phyloP scores from a whole-genome alignment of 2,329 filamentous ascomycete species.

The Beauveria medogensis region DNA sequence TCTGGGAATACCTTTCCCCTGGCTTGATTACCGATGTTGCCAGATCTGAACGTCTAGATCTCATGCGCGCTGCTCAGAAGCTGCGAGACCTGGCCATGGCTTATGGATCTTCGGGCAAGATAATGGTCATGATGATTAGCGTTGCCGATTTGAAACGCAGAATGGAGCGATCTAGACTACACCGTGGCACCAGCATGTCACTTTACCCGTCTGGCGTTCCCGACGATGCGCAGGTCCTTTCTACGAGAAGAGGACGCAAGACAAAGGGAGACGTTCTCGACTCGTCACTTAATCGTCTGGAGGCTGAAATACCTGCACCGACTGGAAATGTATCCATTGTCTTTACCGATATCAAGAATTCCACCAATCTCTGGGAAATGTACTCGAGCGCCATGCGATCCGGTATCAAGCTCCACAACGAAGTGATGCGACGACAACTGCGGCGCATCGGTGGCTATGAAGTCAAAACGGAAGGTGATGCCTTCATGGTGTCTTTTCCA shows the following conservation, averaged over 20 bases:
- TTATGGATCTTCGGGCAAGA: slow-evolving; percentile 87
- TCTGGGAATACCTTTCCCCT: slow-evolving; percentile 91
- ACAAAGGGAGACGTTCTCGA: slow-evolving; percentile 62
- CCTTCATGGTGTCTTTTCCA: slow-evolving; percentile 98
- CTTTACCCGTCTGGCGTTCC: slow-evolving; percentile 69
- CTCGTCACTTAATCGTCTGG: slow-evolving; percentile 77
- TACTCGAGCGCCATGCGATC: slow-evolving; percentile 93
- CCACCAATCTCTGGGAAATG: slow-evolving; percentile 90
- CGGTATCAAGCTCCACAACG: slow-evolving; percentile 95
- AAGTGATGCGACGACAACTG: slow-evolving; percentile 88
- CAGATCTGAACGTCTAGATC: slow-evolving; percentile 73
- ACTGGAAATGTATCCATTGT: slow-evolving; percentile 87
- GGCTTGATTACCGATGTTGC: slow-evolving; percentile 89
- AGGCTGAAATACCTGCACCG: slow-evolving; percentile 84
- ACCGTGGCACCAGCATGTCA: slow-evolving; percentile 76
- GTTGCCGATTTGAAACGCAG: slow-evolving; percentile 84
- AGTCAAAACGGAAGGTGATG: slow-evolving; percentile 98
- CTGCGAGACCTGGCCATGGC: slow-evolving; percentile 90
- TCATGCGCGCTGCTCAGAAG: slow-evolving; percentile 94
- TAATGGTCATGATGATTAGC: slow-evolving; percentile 98
- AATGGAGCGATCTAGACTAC: slow-evolving; percentile 60
- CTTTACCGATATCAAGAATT: slow-evolving; percentile 99
- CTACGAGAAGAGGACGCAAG: slow-evolving; percentile 57
- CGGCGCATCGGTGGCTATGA: slow-evolving; percentile 94
- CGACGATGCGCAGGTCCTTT: slow-evolving; percentile 59